Conservation (phyloP, 106 monocot species). For the Allium cepa region DNA sequence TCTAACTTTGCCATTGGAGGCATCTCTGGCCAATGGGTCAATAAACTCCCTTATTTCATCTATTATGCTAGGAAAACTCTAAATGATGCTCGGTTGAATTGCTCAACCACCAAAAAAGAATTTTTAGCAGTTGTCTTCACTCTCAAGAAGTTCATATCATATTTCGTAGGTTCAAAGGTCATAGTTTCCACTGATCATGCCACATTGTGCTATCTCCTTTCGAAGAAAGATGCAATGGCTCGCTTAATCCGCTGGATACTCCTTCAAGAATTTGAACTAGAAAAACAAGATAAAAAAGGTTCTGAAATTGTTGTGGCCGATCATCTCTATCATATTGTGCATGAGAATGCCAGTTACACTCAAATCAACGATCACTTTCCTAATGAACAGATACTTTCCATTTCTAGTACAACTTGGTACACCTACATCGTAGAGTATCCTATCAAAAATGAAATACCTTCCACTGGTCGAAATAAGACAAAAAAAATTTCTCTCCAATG, state of each 20-base stretch:
- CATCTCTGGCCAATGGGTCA: not conserved
- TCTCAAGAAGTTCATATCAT: not conserved
- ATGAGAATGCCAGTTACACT: not conserved
- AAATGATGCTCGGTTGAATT: not conserved
- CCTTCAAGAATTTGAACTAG: slow-evolving; percentile 14
- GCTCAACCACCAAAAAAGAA: not conserved
- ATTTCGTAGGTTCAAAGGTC: not conserved
- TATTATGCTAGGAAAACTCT: not conserved
- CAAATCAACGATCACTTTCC: not conserved
- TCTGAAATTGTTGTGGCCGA: not conserved
- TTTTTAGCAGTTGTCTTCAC: not conserved
- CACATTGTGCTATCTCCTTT: not conserved
- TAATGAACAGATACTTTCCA: not conserved
- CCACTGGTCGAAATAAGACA: not conserved
- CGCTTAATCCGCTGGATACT: not conserved
- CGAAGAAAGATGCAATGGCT: not conserved
- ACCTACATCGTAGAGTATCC: not conserved
- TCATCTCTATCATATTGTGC: not conserved
- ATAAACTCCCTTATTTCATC: not conserved
- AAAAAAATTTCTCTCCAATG: not conserved
- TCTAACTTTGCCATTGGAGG: slow-evolving; percentile 6
- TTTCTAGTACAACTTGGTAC: not conserved
- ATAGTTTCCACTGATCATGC: not conserved
- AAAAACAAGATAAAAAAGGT: slow-evolving; percentile 11
- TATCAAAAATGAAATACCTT: not conserved